A percentile compares a stretch with the other conserved stretches of the same genome.
These are phyloP conservation scores for Colletotrichum sp. DNA, from an alignment of 2,329 filamentous ascomycete genomes.

Conservation along the genomic window DNA sequence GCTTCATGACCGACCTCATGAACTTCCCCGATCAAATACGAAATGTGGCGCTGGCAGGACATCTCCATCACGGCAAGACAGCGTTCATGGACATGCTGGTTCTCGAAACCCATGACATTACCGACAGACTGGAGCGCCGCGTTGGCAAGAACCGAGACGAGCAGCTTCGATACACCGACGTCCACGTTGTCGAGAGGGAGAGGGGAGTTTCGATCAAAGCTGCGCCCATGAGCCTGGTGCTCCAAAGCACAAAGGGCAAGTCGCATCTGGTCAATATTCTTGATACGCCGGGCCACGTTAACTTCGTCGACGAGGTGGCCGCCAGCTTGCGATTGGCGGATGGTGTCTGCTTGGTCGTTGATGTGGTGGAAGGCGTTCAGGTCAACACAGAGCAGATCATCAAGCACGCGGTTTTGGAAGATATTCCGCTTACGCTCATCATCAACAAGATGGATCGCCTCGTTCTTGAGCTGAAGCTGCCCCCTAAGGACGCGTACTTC, in stretches of 20 bases:
- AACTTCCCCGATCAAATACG: constrained; percentile 94
- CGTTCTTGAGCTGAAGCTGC: constrained; percentile 92
- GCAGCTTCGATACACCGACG: constrained; percentile 93
- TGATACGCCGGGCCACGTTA: constrained; percentile 96
- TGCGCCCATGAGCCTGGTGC: constrained; percentile 90
- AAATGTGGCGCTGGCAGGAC: constrained; percentile 90
- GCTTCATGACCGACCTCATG: constrained; percentile 95
- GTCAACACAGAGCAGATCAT: constrained; percentile 97
- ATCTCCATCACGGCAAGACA: constrained; percentile 97
- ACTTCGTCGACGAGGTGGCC: constrained; percentile 97
- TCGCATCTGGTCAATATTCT: constrained; percentile 94
- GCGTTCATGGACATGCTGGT: constrained; percentile 99
- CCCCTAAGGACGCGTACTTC: constrained; percentile 96
- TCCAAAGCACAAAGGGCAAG: constrained; percentile 89
- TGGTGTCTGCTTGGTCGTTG: constrained; percentile 90
- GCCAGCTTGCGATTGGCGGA: constrained; percentile 86
- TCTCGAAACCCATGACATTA: constrained; percentile 89
- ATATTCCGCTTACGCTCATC: constrained; percentile 85
- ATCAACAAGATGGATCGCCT: constrained; percentile 98
- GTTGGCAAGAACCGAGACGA: constrained; percentile 84
- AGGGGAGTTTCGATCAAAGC: constrained; percentile 91
- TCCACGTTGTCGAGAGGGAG: constrained; percentile 87
- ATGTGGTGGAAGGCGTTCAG: constrained; percentile 99
- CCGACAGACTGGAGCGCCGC: constrained; percentile 78
- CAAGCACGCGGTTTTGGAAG: constrained; percentile 90